phyloP scores from a whole-genome alignment of 2,329 filamentous ascomycete genomes.

The Colletotrichum graminicola region DNA sequence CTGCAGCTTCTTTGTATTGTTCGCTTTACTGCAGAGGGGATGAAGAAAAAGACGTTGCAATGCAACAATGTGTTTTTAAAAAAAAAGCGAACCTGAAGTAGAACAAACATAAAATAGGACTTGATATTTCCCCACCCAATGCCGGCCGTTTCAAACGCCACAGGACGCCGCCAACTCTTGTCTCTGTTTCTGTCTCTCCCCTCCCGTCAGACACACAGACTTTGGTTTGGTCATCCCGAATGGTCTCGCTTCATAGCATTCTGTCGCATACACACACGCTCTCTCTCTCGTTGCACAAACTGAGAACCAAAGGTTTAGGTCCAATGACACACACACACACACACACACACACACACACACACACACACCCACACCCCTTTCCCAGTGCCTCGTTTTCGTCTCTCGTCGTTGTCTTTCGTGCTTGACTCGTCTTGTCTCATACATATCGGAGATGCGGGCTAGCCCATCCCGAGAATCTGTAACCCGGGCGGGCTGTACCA shows the following conservation, averaged over 20 bases:
- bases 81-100: background rate
- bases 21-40: conserved; percentile 3
- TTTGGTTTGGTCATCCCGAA: background rate
- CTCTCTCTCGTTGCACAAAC: background rate
- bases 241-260: conserved; percentile 20
- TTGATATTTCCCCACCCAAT: conserved; percentile 35
- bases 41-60: conserved; percentile 4
- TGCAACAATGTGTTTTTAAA: conserved; percentile 11
- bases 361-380: background rate
- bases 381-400: background rate
- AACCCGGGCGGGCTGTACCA: background rate
- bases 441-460: background rate
- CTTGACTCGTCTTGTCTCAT: background rate
- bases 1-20: conserved; percentile 28
- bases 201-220: background rate
- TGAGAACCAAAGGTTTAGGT: background rate
- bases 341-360: background rate
- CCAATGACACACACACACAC: background rate
- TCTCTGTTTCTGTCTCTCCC: background rate
- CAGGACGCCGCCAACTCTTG: conserved; percentile 33
- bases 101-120: background rate
- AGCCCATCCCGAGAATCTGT: background rate
- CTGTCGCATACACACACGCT: background rate
- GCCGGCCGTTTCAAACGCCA: conserved; percentile 38
- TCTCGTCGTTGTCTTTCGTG: background rate